Percentiles rank a stretch among this genome's conserved stretches.
Conservation (phyloP, 331 rosid genomes). For the Rhamnella rubrinervis region DNA sequence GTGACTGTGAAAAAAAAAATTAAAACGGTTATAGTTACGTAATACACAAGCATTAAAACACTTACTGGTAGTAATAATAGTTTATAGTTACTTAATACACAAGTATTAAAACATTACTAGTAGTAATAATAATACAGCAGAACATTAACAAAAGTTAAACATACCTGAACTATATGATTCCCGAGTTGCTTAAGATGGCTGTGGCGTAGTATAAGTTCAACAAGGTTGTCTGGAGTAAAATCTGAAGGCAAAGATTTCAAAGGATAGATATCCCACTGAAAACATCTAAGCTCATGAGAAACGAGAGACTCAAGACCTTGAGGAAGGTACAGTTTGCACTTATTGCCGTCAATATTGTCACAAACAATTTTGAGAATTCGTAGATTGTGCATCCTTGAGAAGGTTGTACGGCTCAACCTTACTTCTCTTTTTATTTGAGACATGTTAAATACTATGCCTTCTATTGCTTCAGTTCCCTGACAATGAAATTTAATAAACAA, state of each 20-base stretch:
- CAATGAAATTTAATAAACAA: not conserved
- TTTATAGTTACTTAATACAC: not conserved
- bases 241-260: conserved; percentile 18
- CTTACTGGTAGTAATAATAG: not conserved
- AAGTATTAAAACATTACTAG: not conserved
- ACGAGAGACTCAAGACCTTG: conserved; percentile 10
- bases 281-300: conserved; percentile 23
- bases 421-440: not conserved
- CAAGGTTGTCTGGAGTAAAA: conserved; percentile 23
- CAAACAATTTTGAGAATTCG: conserved; percentile 30
- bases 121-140: not conserved
- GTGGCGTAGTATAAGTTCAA: conserved; percentile 18
- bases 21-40: not conserved
- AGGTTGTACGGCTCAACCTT: conserved; percentile 10
- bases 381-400: conserved; percentile 27
- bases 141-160: not conserved
- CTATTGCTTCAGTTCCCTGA: conserved; percentile 33
- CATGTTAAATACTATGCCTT: conserved; percentile 29
- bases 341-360: too few relatives aligned
- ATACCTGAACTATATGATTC: conserved; percentile 22
- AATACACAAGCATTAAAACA: not conserved
- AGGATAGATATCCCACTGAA: conserved; percentile 27
- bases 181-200: conserved; percentile 23
- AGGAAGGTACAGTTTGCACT: conserved; percentile 15
- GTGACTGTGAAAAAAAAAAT: not conserved